phyloP scores from a whole-genome alignment of 148 eudicot genomes.

The Rhododendron kiyosumense region DNA sequence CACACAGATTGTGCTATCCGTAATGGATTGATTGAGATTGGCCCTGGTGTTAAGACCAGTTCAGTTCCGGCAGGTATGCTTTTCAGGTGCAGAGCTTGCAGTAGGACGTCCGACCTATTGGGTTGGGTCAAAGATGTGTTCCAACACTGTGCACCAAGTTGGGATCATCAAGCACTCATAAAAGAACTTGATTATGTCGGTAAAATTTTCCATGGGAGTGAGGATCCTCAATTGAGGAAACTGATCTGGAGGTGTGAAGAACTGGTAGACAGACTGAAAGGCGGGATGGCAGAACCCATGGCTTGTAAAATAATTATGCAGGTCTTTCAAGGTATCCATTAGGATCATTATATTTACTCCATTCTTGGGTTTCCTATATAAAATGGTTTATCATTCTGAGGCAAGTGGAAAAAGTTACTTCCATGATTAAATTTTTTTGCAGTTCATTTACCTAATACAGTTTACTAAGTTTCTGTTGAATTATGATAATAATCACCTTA shows the following conservation, averaged over 20 bases:
- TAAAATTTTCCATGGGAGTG: conserved; percentile 56
- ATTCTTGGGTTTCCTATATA: neutral
- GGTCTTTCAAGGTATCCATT: conserved; percentile 50
- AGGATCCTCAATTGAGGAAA: conserved; percentile 50
- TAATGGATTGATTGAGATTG: conserved; percentile 47
- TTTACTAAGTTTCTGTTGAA: neutral
- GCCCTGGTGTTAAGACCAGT: conserved; percentile 38
- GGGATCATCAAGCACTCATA: conserved; percentile 46
- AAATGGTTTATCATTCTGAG: neutral
- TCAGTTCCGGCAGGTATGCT: conserved; percentile 43
- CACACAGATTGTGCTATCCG: conserved; percentile 65
- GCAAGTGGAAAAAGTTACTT: neutral
- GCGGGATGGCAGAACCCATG: conserved; percentile 40
- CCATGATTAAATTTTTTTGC: neutral
- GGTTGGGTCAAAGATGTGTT: conserved; percentile 80
- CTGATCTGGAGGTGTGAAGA: conserved; percentile 64
- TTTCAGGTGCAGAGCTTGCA: conserved; percentile 63
- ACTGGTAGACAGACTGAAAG: conserved; percentile 49
- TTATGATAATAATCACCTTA: neutral
- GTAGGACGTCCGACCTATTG: conserved; percentile 48
- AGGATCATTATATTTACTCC: neutral
- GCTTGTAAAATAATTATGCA: conserved; percentile 50
- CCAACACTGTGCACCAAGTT: conserved; percentile 53
- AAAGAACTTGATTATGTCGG: conserved; percentile 57
- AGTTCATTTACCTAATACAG: neutral